A percentile compares a stretch with the other conserved stretches of the same genome.
phyloP scores from a whole-genome alignment of 306 rosid genomes.

The Luffa acutangula region DNA sequence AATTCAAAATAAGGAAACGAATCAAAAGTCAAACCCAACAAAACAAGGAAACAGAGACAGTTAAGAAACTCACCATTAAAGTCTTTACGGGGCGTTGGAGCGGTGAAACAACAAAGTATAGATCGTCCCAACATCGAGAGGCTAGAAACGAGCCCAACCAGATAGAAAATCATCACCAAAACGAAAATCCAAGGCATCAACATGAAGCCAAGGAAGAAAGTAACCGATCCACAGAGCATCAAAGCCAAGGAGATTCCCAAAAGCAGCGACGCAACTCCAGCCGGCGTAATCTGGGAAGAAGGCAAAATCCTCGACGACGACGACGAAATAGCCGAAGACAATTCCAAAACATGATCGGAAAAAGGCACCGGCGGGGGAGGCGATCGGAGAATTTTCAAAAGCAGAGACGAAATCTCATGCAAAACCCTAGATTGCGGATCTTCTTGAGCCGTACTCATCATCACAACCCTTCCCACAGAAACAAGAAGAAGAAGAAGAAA shows the following conservation, averaged over 20 bases:
- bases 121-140: conserved; percentile 62
- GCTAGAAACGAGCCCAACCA: conserved; percentile 55
- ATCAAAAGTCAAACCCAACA: neutral
- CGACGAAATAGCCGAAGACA: neutral
- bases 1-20: neutral
- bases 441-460: conserved; percentile 36
- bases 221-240: conserved; percentile 91
- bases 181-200: conserved; percentile 94
- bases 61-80: conserved; percentile 36
- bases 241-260: conserved; percentile 71
- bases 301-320: neutral
- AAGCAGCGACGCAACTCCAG: conserved; percentile 70
- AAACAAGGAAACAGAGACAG: neutral
- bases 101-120: conserved; percentile 41
- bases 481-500: neutral
- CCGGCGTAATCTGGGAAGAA: conserved; percentile 1
- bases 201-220: conserved; percentile 79
- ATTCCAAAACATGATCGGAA: neutral
- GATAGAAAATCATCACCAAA: conserved; percentile 54
- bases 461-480: conserved; percentile 18
- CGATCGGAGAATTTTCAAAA: conserved; percentile 60
- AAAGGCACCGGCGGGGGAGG: conserved; percentile 37
- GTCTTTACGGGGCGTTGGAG: conserved; percentile 47
- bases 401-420: conserved; percentile 54
- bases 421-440: conserved; percentile 50